Conservation (phyloP, 2,329 filamentous ascomycete species). For the Aspergillus amoenus region DNA sequence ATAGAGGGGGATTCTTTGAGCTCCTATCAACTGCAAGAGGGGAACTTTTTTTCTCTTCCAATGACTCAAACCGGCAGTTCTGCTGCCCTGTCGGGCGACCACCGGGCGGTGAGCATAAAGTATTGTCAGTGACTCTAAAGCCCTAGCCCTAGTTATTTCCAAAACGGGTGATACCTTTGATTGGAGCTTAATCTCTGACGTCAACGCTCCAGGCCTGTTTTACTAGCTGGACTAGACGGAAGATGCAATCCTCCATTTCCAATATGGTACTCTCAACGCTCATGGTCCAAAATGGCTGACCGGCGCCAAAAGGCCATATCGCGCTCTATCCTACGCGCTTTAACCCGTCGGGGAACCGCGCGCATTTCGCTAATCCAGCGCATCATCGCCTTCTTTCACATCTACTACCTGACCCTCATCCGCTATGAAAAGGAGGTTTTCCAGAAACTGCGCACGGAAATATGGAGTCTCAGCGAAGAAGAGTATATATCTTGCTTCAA, state of each 20-base stretch:
- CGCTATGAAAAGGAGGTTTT: slow-evolving; percentile 52
- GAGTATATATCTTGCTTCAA: slow-evolving; percentile 57
- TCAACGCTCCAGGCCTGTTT: slow-evolving; percentile 9
- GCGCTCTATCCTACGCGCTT: slow-evolving; percentile 32
- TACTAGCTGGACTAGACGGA: not conserved
- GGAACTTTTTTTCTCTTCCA: slow-evolving; percentile 22
- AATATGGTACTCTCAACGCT: not conserved
- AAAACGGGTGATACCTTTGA: not conserved
- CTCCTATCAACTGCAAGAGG: slow-evolving; percentile 1
- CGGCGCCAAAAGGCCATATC: slow-evolving; percentile 26
- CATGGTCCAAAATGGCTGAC: slow-evolving; percentile 19
- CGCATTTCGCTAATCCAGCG: slow-evolving; percentile 40
- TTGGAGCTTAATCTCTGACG: slow-evolving; percentile 13
- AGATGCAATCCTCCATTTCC: not conserved
- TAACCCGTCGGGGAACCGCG: slow-evolving; percentile 27
- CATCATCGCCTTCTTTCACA: slow-evolving; percentile 54
- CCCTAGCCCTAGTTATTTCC: slow-evolving; percentile 15
- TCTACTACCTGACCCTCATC: slow-evolving; percentile 51
- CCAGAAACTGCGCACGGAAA: slow-evolving; percentile 49
- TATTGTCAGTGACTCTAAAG: slow-evolving; percentile 14
- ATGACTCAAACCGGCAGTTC: slow-evolving; percentile 31
- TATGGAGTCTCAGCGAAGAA: slow-evolving; percentile 55
- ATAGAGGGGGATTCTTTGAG: slow-evolving; percentile 29
- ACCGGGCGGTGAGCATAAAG: slow-evolving; percentile 27
- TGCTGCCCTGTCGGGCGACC: not conserved